Base-by-base conservation (phyloP, 2,329 filamentous ascomycete species). In the Microsporum audouinii region DNA sequence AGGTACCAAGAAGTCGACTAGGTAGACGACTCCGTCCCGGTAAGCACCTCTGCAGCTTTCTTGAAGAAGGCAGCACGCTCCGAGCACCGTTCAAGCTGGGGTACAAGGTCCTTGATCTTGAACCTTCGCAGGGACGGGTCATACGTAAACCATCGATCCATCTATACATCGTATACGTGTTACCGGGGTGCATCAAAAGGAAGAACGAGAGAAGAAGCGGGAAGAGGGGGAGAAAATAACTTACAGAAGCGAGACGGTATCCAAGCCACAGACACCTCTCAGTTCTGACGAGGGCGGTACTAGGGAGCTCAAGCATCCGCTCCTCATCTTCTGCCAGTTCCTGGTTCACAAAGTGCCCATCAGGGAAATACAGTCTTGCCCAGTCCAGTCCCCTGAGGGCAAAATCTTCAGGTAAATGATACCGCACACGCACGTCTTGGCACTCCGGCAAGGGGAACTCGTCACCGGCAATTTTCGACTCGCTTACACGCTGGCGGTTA, bases 321-420 rank as follows among this genome's bases (percentile, higher is more conserved):
- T 82, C 80, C 53, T 84, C 80, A 55, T 84, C 81, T 62, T 84
- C 81, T 41, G 76, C 72, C 57, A 77, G 56, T 23, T 55, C 73
- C 1, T 75, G 72, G 23, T 73, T 71, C 1, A 71, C 63, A 65
- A 85, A 85, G 72, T 82, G 84, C 2, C 72, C 70, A 1, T 73
- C 63, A 0, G 79, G 79, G 62, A 80, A 82, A 59, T 76, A 78
- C 0, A 66, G 49, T 62, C 79, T 73, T 58, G 76, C 78, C 78
- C 80, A 84, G 29, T 80, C 68, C 61, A 81, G 74, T 1, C 83
- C 84, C 29, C 82, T 77, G 5, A 85, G 78, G 1, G 78, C 67
- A 64, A 81, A 84, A 64, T 86, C 84, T 64, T 86, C 84, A 0
- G 81, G 78, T 1, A 86, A 66, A 57, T 83, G 81, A 7, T 75